Percentiles rank a stretch among this genome's conserved stretches.
These are phyloP conservation scores for Lycium ferocissimum DNA, from an alignment of 257 asterid species.

Conservation along the genomic window DNA sequence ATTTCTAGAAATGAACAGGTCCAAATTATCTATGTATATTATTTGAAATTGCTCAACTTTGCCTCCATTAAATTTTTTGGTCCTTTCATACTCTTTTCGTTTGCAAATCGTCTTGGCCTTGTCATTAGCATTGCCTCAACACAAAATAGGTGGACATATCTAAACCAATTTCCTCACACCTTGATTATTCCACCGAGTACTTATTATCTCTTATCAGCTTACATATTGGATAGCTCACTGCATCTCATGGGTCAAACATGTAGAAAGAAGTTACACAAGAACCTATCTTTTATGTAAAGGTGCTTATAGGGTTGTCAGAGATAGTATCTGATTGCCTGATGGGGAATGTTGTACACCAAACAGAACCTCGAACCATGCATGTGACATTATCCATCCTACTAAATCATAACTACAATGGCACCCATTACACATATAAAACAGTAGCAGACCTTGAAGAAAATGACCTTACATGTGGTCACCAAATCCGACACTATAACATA, in stretches of 20 bases:
- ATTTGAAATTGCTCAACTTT: too few relatives aligned
- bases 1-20: too few relatives aligned
- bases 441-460: conserved; percentile 24
- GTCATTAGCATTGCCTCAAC: too few relatives aligned
- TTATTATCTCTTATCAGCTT: background rate
- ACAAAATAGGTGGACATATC: background rate
- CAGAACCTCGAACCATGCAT: background rate
- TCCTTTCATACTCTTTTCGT: too few relatives aligned
- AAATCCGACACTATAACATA: background rate
- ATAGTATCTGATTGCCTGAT: too few relatives aligned
- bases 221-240: too few relatives aligned
- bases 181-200: background rate
- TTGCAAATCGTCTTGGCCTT: too few relatives aligned
- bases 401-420: background rate
- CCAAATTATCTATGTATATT: too few relatives aligned
- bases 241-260: background rate
- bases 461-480: conserved; percentile 21
- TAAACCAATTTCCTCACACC: background rate
- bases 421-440: background rate
- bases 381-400: background rate
- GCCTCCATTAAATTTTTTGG: too few relatives aligned
- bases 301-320: too few relatives aligned
- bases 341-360: background rate
- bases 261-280: background rate
- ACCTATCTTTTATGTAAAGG: too few relatives aligned